Evolutionary conservation across 164 flowering plant species (phyloP), one percentile per base, ranked within the genome.

Genomic region (Warburgia ugandensis): DNA sequence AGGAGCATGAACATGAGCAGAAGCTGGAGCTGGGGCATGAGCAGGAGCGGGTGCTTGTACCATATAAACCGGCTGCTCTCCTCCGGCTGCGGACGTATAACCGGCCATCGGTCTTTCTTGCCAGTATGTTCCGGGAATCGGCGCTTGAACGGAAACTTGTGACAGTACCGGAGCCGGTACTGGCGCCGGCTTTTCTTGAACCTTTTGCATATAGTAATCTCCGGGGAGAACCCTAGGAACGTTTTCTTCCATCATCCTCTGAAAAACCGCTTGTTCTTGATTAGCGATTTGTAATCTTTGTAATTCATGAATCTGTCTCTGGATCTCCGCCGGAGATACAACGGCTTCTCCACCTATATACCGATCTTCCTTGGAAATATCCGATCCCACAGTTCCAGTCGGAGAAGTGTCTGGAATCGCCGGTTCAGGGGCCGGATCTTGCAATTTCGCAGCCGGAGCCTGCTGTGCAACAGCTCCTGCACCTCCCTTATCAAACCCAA

Each of bases 401-500:
- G 51, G 48, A 28, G 47, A 37, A 11, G 36, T 48, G 3, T 60
- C 71, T 2, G 61, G 49, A 31, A 60, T 60, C n/a, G 42, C 28
- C 29, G 43, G 0, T n/a, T 59, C 47, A 5, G 58, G 56, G 17
- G 50, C 28, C 9, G 61, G 29, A 35, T 63, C 65, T 45, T 55
- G 66, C 32, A 47, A 37, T 21, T 62, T 61, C 45, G 45, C 23
- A 4, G 39, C 45, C 2, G 70, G 73, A 20, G 62, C 29, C 16
- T 40, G 32, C 22, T 35, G n/a, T n/a, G 45, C n/a, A 26, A 51
- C 2, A 19, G 19, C 31, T 7, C 40, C 25, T 13, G 61, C 57
- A 16, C 38, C 8, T 17, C 65, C 70, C 50, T 78, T 84, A 23
- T 87, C 96, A 6, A 84, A 55, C 3, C 96, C 94, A 25, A 84